These are phyloP conservation scores for Rhizopogon rudus DNA, from an alignment of 768 basidiomycete species.

Conservation along the genomic window DNA sequence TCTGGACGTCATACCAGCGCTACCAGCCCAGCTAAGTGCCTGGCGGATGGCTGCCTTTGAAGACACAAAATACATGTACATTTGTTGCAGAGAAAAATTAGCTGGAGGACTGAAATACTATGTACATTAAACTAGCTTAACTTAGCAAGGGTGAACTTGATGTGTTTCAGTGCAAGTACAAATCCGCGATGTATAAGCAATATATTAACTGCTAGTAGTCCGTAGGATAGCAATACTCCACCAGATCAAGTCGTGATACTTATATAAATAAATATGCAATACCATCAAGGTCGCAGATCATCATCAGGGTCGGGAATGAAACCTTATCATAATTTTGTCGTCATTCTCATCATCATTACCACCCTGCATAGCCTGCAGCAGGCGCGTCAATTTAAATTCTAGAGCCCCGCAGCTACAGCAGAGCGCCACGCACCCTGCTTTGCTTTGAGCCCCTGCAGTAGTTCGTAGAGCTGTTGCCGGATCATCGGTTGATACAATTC, in stretches of 20 bases:
- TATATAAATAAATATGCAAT: neutral
- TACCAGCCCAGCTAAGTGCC: too few relatives aligned
- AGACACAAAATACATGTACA: too few relatives aligned
- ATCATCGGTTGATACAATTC: slow-evolving; percentile 34
- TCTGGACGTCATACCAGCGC: too few relatives aligned
- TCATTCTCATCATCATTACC: slow-evolving; percentile 2
- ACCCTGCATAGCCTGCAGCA: slow-evolving; percentile 1
- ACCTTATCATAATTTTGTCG: neutral
- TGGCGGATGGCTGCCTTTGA: too few relatives aligned
- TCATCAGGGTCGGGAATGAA: neutral
- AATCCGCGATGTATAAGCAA: neutral
- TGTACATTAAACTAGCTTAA: too few relatives aligned
- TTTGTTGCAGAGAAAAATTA: too few relatives aligned
- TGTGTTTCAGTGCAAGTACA: neutral
- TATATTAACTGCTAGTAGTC: neutral
- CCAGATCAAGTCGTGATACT: neutral
- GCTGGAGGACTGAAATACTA: too few relatives aligned
- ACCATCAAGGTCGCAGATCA: too few relatives aligned
- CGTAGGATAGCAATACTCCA: neutral
- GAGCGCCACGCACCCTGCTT: slow-evolving; percentile 36
- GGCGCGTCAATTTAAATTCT: neutral
- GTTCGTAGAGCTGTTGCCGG: slow-evolving; percentile 29
- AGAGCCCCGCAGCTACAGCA: slow-evolving; percentile 4
- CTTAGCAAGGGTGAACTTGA: too few relatives aligned
- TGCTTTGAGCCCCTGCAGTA: slow-evolving; percentile 36